Conservation (phyloP, 2,329 filamentous ascomycete species). For the Colletotrichum karsti region DNA sequence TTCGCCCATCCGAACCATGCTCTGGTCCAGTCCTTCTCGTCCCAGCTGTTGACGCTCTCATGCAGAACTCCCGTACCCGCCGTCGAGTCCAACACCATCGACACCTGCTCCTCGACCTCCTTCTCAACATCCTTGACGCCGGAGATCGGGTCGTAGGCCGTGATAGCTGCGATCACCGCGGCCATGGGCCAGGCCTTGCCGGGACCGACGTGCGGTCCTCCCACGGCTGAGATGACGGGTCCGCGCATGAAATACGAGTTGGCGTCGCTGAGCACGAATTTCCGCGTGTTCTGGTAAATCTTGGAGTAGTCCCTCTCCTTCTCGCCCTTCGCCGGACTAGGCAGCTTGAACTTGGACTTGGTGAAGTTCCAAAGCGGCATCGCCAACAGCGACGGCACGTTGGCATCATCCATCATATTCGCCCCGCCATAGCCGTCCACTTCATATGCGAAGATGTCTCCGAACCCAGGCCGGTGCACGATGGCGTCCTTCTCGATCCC, state of each 20-base stretch:
- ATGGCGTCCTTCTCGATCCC: conserved; percentile 79
- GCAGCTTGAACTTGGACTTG: conserved; percentile 9
- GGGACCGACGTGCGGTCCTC: conserved; percentile 72
- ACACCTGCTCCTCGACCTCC: conserved; percentile 43
- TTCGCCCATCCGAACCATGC: conserved; percentile 57
- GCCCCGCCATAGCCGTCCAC: conserved; percentile 76
- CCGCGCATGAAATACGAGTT: conserved; percentile 84
- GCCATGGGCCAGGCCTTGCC: conserved; percentile 67
- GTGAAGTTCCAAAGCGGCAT: conserved; percentile 70
- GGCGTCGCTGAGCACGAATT: conserved; percentile 77
- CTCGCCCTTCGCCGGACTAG: conserved; percentile 13
- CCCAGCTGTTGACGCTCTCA: conserved; percentile 55
- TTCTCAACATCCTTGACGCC: conserved; percentile 38
- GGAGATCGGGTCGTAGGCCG: conserved; percentile 42
- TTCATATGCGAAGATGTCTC: conserved; percentile 79
- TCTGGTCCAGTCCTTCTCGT: conserved; percentile 48
- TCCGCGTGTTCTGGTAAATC: conserved; percentile 81
- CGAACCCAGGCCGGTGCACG: conserved; percentile 59
- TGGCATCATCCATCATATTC: conserved; percentile 77
- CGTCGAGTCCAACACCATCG: conserved; percentile 50
- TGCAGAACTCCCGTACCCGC: conserved; percentile 55
- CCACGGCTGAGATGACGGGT: conserved; percentile 74
- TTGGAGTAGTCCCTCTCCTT: conserved; percentile 61
- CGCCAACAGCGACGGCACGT: conserved; percentile 73
- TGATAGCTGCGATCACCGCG: conserved; percentile 61